These are phyloP conservation scores for Cystobasidium ongulense DNA, from an alignment of 768 basidiomycete genomes.

Conservation along the genomic window DNA sequence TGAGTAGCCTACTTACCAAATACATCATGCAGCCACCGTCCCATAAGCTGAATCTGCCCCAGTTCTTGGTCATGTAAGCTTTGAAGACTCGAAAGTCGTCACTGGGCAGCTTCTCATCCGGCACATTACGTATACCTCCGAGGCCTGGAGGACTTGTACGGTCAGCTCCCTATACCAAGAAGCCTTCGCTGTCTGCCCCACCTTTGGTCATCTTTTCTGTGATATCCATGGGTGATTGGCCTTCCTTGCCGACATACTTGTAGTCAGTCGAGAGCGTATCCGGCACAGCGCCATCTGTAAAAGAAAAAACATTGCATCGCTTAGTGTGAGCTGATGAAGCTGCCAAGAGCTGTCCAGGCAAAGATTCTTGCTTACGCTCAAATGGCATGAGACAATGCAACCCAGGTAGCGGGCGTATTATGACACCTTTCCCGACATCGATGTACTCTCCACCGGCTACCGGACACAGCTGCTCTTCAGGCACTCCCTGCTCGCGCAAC, in stretches of 20 bases:
- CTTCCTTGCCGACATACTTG: constrained; percentile 1
- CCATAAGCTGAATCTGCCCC: background rate
- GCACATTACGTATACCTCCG: constrained; percentile 1
- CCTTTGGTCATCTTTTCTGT: background rate
- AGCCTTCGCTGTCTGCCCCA: background rate
- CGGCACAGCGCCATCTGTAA: background rate
- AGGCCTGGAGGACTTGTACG: background rate
- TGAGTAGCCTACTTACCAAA: background rate
- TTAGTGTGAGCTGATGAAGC: no score
- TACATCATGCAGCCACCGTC: background rate
- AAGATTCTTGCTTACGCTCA: no score
- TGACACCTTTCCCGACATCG: background rate
- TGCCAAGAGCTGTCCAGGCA: no score
- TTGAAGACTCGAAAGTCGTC: constrained; percentile 1
- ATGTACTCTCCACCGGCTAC: constrained; percentile 1
- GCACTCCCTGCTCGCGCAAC: background rate
- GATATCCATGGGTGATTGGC: background rate
- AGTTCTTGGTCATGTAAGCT: background rate
- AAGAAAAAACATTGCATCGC: background rate
- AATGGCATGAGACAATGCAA: background rate
- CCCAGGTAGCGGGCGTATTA: background rate
- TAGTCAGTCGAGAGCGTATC: background rate
- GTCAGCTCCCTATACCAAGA: background rate
- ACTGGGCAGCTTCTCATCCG: background rate
- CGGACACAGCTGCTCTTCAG: background rate